Base-by-base conservation (phyloP, 2,329 filamentous ascomycete genomes). In the Chaetomium sp. region DNA sequence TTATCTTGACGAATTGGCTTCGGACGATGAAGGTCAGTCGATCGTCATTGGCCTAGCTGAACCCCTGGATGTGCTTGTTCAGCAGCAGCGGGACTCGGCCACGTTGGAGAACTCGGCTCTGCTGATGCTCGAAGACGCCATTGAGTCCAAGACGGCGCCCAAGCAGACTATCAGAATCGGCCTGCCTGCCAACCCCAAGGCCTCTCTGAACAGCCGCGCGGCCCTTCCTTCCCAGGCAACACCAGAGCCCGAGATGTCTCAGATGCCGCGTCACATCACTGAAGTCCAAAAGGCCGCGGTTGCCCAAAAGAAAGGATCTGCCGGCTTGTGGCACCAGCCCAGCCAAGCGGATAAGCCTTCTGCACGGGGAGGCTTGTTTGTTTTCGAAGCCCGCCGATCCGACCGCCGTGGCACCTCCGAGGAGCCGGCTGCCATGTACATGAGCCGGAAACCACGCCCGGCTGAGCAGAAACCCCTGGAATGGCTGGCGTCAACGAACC, bases 21-120 rank as follows among this genome's bases (percentile, higher is more conserved):
- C 72, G 1, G 74, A 75, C 9, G 70, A 75, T 6, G 74, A 72
- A 23, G 68, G 70, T 0, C 69, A 76, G 57, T 73, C 75, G 10
- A 74, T 75, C 51, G 69, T 78, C 58, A 72, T 75, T 27, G 74
- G 70, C n/a, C 65, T 77, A 23, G 71, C 71, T 68, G 72, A 75
- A 50, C 27, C 63, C 57, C 62, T 50, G 38, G 65, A 71, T 25
- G 55, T 65, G 29, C 60, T 71, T 35, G 63, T 68, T 19, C 66
- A 72, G 42, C 63, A 70, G 50, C 64, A 60, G 13, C 35, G 35
- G 13, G 63, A 70, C 45, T 62, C 67, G 31, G 35, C 62, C 4
- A 55, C 63, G 19, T 35, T 81, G 42, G 73, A 78, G 65, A 71
- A 62, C 57, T 62, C 68, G 21, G 67, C 60, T 12, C 56, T 72